Conservation (phyloP, 768 basidiomycete genomes). For the Pleurotus cornucopiae region DNA sequence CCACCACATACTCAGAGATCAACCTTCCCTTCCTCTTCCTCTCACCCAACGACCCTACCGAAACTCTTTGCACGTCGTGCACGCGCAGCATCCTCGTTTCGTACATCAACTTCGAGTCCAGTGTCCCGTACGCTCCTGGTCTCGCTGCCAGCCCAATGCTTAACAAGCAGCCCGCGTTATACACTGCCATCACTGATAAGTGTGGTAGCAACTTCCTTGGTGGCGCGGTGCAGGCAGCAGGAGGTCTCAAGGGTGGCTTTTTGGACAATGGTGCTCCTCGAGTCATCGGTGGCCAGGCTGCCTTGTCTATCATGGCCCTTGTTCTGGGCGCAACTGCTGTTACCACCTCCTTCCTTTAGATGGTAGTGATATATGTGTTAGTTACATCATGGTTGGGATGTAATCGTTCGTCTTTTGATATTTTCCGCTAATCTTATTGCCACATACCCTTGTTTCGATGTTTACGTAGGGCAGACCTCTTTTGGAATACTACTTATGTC, state of each 20-base stretch:
- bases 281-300: constrained; percentile 10
- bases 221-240: constrained; percentile 66
- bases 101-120: constrained; percentile 76
- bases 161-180: constrained; percentile 60
- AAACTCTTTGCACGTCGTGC: constrained; percentile 76
- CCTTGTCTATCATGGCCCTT: constrained; percentile 1
- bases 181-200: constrained; percentile 49
- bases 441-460: constrained; percentile 1
- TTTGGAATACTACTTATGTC: neutral
- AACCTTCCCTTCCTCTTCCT: constrained; percentile 85
- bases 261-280: constrained; percentile 18
- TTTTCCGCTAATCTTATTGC: constrained; percentile 5
- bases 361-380: neutral
- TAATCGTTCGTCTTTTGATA: constrained; percentile 3
- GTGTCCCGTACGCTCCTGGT: constrained; percentile 73
- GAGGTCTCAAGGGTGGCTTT: constrained; percentile 42
- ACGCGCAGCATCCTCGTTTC: constrained; percentile 68
- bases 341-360: constrained; percentile 2
- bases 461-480: neutral
- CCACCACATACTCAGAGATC: constrained; percentile 44
- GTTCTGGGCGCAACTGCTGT: constrained; percentile 5
- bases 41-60: constrained; percentile 39
- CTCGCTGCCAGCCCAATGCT: constrained; percentile 62
- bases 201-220: constrained; percentile 75
- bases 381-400: neutral